Evolutionary conservation across 331 rosid species (phyloP), one percentile per base, ranked within the genome.

Genomic region (Malus hybrid): DNA sequence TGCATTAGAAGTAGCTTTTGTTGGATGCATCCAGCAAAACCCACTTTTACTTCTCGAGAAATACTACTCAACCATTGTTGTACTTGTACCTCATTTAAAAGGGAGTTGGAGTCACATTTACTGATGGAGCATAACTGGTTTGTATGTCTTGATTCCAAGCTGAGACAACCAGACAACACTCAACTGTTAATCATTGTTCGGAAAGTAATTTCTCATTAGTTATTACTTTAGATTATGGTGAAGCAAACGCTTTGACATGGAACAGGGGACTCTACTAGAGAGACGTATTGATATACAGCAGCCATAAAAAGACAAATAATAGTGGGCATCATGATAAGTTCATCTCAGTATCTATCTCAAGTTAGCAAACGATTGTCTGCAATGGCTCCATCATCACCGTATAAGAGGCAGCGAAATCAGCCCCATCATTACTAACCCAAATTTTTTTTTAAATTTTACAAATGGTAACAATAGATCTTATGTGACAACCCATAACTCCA

Each of bases 71-170:
- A 77, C 57, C 69, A 80, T 53, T 74, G 36, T 39, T 39, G 46
- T 39, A 39, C 46, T 52, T 75, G 64, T 87, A 91, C 97, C 99
- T 94, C 99, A 72, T 90, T 94, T 84, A 94, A 86, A 80, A 94
- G 93, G 83, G 99, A 94, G 81, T 88, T 86, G 53, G 99, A 83
- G 75, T 92, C 92, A 78, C 99, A 94, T 22, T 83, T 89, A 88
- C 97, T 94, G 83, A 94, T 94, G 84, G 99, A 92, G 88, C 99
- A 94, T 79, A 94, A 80, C 88, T 88, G 89, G 82, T 94, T 90
- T 64, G 99, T 92, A 66, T 92, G 90, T 50, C 77, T 83, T 68
- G 99, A 91, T 84, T 85, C 86, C 69, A 80, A 87, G 88, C 99
- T 94, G 93, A 71, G 30, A 76, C 22, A 76, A 55, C 65, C 66